Conservation (phyloP, 139 green algal species). For the Picochlorum sp. region DNA sequence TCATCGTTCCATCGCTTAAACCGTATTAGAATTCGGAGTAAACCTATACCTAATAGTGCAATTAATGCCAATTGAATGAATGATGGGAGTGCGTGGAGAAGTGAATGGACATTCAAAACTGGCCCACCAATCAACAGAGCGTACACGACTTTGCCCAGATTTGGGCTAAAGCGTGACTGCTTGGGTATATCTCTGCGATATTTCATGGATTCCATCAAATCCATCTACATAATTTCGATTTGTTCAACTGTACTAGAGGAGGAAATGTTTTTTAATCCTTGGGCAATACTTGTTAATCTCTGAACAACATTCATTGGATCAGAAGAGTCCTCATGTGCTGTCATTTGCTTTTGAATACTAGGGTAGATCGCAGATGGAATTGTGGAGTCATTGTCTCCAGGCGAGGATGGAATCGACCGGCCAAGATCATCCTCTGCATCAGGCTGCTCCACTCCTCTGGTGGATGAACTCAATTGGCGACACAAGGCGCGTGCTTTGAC, state of each 20-base stretch:
- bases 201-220: conserved; percentile 3
- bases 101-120: background rate
- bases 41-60: conserved; percentile 20
- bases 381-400: too few species aligned
- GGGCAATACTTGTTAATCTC: too few species aligned
- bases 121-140: conserved; percentile 5
- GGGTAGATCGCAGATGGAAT: too few species aligned
- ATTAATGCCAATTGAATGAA: conserved; percentile 7
- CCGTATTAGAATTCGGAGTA: conserved; percentile 28
- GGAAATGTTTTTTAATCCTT: too few species aligned
- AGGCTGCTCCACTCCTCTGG: too few species aligned
- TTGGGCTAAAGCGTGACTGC: background rate
- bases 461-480: background rate
- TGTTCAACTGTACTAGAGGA: too few species aligned
- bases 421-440: too few species aligned
- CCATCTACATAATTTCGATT: background rate
- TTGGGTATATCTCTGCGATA: background rate
- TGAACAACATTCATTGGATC: too few species aligned
- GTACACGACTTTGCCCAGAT: background rate
- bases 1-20: conserved; percentile 61
- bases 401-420: too few species aligned
- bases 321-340: too few species aligned
- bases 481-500: background rate
- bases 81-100: background rate
- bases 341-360: too few species aligned